These are phyloP conservation scores for Aspergillus eucalypticola DNA, from an alignment of 2,329 filamentous ascomycete genomes.

Conservation along the genomic window DNA sequence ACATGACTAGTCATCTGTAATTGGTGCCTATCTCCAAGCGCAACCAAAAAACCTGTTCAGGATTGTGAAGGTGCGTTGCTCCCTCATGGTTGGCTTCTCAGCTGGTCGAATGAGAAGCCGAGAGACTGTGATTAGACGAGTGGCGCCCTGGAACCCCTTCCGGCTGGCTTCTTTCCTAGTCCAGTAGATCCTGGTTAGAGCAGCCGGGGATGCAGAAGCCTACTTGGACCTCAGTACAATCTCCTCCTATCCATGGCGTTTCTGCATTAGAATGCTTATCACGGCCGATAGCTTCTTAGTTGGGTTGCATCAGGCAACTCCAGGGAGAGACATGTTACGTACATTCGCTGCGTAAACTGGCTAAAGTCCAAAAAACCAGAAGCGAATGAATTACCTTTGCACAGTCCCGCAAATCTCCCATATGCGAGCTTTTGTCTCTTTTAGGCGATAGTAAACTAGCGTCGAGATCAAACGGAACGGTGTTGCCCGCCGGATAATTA, in stretches of 20 bases:
- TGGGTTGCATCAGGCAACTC: constrained; percentile 8
- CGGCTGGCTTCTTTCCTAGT: constrained; percentile 11
- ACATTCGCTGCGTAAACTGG: constrained; percentile 1
- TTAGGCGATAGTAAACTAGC: neutral
- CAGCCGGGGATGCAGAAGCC: constrained; percentile 18
- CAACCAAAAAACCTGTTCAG: constrained; percentile 5
- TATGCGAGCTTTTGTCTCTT: neutral
- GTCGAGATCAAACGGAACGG: neutral
- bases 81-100: neutral
- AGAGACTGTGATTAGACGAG: constrained; percentile 4
- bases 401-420: neutral
- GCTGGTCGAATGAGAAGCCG: constrained; percentile 5
- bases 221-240: constrained; percentile 13
- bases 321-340: constrained; percentile 9
- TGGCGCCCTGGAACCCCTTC: constrained; percentile 4
- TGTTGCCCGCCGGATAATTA: neutral
- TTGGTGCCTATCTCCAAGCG: neutral
- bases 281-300: neutral
- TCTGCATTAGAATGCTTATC: neutral
- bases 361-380: neutral
- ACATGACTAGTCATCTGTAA: neutral
- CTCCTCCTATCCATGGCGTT: neutral
- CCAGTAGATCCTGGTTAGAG: constrained; percentile 19
- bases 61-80: neutral
- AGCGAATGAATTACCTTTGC: neutral